Base-by-base conservation (phyloP, 352 stramenopile species). In the Pythium phragmitis region DNA sequence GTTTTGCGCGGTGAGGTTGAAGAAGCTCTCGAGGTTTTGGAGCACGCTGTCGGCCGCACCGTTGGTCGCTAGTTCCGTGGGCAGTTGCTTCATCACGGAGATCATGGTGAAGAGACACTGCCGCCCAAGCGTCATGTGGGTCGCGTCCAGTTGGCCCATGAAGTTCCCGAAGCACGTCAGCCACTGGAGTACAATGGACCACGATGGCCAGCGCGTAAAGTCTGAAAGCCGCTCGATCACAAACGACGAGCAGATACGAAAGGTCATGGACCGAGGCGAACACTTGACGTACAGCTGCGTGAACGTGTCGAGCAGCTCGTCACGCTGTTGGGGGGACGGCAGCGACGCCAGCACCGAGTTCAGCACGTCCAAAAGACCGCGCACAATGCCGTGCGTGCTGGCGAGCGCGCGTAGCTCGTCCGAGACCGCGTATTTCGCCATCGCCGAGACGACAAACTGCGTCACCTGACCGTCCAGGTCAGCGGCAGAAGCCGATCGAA, bases 41-140 rank as follows among this genome's bases (percentile, higher is more conserved):
- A 93, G 60, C 52, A 91, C 75, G 12, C 57, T 62, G 33, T 89
- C 75, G 66, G 88, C 80, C 19, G 77, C 68, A 13, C 80, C 76
- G 23, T 74, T 70, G 9, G 49, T 63, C 0, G 72, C 54, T 50
- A 76, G 77, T 19, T 92, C 79, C n/a, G 52, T 57, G 28, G 85
- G 85, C 6, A 94, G 72, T 46, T 89, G 85, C 63, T 92, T 91
- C 42, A 94, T 73, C 34, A 94, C 76, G 0, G 81, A 87, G 50
- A 88, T 91, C 66, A 91, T 85, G 0, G 73, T 73, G 36, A 85
- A 67, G n/a, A 92, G 67, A 33, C 77, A 87, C 48, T 80, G 76
- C 23, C 81, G 73, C 8, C 79, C 76, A 12, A 92, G 70, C 33
- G 77, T 72, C 67, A 88, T 87, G 66, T 89, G 82, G 17, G 69